Conservation (phyloP, 345 rosid genomes). For the Luvunga scandens region DNA sequence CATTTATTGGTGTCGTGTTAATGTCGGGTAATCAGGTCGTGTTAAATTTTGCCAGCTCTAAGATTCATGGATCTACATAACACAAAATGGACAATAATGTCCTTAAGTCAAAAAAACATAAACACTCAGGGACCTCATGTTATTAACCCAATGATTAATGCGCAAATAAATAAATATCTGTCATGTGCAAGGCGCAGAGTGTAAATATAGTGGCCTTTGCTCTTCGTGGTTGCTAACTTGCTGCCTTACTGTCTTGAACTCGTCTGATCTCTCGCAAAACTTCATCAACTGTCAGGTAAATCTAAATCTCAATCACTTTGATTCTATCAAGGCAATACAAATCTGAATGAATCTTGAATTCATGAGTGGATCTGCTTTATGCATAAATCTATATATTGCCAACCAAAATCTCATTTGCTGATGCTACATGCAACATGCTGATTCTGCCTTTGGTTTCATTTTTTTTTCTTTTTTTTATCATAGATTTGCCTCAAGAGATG, state of each 20-base stretch:
- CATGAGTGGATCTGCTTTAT: not conserved
- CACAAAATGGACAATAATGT: no score
- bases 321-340: not conserved
- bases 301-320: not conserved
- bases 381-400: not conserved
- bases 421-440: not conserved
- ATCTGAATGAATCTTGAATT: not conserved
- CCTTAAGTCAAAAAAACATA: not conserved
- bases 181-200: not conserved
- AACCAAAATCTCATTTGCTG: not conserved
- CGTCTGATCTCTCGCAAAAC: not conserved
- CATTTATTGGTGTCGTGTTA: no score
- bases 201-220: not conserved
- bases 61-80: not conserved
- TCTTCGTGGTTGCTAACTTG: not conserved
- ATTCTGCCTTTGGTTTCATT: not conserved
- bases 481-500: not conserved
- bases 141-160: not conserved
- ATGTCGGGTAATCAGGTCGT: no score
- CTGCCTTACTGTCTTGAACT: not conserved
- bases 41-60: no score
- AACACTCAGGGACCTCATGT: not conserved
- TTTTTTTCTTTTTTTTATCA: not conserved
- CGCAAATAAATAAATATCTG: not conserved
- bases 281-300: not conserved